Base-by-base conservation (phyloP, 257 asterid species). In the Przewalskia tangutica region DNA sequence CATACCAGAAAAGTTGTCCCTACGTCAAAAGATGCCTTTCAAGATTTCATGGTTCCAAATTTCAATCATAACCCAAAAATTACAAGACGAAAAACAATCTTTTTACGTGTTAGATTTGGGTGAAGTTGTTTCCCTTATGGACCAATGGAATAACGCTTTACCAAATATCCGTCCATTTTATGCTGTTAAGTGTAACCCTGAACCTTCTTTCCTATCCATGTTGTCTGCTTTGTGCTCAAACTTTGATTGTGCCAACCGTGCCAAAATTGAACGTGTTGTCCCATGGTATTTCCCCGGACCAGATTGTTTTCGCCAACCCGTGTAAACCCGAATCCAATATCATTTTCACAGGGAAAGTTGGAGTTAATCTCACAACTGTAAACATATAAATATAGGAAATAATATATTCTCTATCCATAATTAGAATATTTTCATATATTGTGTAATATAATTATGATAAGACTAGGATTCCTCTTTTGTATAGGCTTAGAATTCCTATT, bases 181-280 rank as follows among this genome's bases (percentile, higher is more conserved):
- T 59, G 85, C 85, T 68, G 85, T 82, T 2, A 82, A 82, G 7
- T 75, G 81, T 42, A 82, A 82, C 46, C 82, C 85, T 6, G 85
- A 75, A 40, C 85, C 85, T 46, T 59, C 76, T 8, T 8, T 82
- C 3, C 66, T 82, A 0, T 51, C 81, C 13, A 56, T 75, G 12
- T n/a, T 82, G 55, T 70, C 85, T 10, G 81, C 85, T 6, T 60
- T 82, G 75, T 82, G 75, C 3, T 44, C 82, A 3, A 44, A 67
- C 59, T 82, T 82, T 50, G 85, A 82, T 58, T 73, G 81, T 80
- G 85, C 85, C 13, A 82, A 77, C 65, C 76, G 63, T 13, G 64
- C 82, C 9, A 82, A 82, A 48, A 82, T 82, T 38, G 85, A 82
- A n/a, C 14, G 85, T 76, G 60, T 50, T 82, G 27, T 46, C 85